A percentile compares a stretch with the other conserved stretches of the same genome.
phyloP scores from a whole-genome alignment of 2,329 filamentous ascomycete genomes.

The Aspergillus clavatus region DNA sequence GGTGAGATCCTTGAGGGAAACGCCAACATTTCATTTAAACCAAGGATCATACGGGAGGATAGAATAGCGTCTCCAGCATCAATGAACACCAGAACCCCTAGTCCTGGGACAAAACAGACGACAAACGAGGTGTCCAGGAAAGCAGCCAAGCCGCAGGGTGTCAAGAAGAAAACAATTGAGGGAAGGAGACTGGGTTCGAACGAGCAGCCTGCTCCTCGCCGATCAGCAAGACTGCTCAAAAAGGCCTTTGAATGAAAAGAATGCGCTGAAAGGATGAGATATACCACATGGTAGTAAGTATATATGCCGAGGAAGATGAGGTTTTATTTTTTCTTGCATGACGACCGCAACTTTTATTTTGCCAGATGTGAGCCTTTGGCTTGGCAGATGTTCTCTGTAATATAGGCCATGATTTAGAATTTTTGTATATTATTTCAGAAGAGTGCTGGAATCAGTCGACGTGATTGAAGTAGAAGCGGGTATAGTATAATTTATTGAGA shows the following conservation, averaged over 20 bases:
- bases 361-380: neutral
- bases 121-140: neutral
- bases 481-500: no score
- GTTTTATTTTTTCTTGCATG: no score
- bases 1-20: constrained; percentile 12
- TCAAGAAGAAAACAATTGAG: neutral
- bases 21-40: constrained; percentile 8
- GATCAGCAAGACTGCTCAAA: neutral
- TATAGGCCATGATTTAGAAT: neutral
- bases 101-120: neutral
- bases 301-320: neutral
- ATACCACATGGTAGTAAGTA: neutral
- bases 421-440: no score
- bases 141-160: neutral
- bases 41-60: neutral
- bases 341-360: no score
- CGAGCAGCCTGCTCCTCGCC: neutral
- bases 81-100: neutral
- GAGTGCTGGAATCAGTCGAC: no score
- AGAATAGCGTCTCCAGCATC: neutral
- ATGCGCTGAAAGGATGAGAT: neutral
- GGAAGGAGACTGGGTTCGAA: neutral
- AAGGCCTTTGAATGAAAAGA: neutral
- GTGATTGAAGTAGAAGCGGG: no score
- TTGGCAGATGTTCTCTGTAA: neutral